Conservation (phyloP, 2,329 filamentous ascomycete species). For the Drechslerella stenobrocha region DNA sequence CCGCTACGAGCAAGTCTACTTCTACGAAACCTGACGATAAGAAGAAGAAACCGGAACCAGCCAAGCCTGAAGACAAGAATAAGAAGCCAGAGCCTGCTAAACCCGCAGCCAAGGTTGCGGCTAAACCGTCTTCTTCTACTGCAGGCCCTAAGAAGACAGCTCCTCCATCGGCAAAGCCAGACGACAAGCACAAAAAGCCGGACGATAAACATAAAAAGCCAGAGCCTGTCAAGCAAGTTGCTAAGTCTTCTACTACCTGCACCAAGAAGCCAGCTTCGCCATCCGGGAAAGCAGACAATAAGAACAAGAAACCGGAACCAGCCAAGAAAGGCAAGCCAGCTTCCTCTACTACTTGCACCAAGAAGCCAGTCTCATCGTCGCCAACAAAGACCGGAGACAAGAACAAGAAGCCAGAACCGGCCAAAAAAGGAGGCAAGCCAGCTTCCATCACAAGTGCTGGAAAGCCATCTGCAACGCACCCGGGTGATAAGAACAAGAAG, state of each 20-base stretch:
- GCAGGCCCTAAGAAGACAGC: too few relatives aligned
- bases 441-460: not conserved
- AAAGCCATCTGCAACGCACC: not conserved
- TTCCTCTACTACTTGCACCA: too few relatives aligned
- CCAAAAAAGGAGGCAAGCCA: too few relatives aligned
- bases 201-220: not conserved
- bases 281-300: too few relatives aligned
- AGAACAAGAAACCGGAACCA: too few relatives aligned
- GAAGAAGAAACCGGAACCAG: not conserved
- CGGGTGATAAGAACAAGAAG: too few relatives aligned
- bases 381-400: too few relatives aligned
- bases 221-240: not conserved
- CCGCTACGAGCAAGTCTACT: not conserved
- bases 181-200: not conserved
- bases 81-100: not conserved
- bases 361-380: too few relatives aligned
- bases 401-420: too few relatives aligned
- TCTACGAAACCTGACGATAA: not conserved
- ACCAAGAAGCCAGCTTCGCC: not conserved
- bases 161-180: too few relatives aligned
- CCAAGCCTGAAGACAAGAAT: not conserved
- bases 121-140: not conserved
- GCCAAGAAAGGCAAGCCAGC: too few relatives aligned
- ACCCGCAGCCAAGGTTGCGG: not conserved
- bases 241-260: not conserved